Conservation (phyloP, 2,329 filamentous ascomycete genomes). For the Colletotrichum sp. region DNA sequence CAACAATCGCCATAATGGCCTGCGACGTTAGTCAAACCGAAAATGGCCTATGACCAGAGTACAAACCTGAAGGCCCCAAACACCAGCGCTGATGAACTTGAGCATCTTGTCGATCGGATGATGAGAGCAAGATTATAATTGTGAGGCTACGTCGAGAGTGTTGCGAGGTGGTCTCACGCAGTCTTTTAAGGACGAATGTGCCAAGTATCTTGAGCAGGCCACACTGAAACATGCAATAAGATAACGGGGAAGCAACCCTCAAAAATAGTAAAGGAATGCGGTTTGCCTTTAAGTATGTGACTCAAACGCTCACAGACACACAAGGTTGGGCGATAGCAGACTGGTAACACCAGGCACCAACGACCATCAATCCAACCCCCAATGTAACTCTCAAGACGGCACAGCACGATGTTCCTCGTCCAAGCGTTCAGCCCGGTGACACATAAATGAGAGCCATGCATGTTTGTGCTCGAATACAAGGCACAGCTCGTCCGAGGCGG, state of each 20-base stretch:
- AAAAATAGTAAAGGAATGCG: not conserved
- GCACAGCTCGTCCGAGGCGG: not conserved
- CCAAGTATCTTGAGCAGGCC: not conserved
- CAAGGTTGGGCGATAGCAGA: not conserved
- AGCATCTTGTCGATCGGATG: not conserved
- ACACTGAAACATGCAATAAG: not conserved
- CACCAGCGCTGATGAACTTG: not conserved
- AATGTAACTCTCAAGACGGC: not conserved
- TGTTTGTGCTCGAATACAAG: not conserved
- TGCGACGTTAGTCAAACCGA: not conserved
- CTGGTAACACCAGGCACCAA: not conserved
- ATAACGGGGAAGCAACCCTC: not conserved
- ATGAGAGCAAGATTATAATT: accelerated
- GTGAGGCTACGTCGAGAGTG: not conserved
- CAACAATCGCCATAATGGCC: constrained; percentile 16
- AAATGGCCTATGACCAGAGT: not conserved
- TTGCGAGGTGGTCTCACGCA: not conserved
- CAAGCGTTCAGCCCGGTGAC: not conserved
- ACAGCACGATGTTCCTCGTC: not conserved
- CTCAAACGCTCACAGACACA: not conserved
- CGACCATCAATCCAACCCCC: not conserved
- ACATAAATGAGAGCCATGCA: not conserved
- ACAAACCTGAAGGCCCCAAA: constrained; percentile 17
- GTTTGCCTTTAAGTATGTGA: not conserved
- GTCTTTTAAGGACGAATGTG: not conserved